Conservation (phyloP, 2,329 filamentous ascomycete genomes). For the Penicillium vulpinum region DNA sequence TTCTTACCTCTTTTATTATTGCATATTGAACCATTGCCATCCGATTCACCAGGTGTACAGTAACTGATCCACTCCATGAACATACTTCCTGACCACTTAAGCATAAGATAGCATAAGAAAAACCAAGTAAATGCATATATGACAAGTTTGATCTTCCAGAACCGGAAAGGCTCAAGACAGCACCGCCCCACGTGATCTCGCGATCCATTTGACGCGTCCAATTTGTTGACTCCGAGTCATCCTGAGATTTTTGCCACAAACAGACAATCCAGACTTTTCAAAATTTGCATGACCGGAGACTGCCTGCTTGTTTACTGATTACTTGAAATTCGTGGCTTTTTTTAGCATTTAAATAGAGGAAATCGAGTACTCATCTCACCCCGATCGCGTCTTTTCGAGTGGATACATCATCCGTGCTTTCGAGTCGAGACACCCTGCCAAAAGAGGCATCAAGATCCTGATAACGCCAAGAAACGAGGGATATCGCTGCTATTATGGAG, state of each 20-base stretch:
- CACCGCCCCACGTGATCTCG: constrained; percentile 39
- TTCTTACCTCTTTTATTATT: constrained; percentile 5
- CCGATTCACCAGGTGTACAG: not conserved
- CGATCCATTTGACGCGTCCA: constrained; percentile 38
- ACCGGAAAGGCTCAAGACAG: constrained; percentile 8
- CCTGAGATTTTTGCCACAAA: constrained; percentile 25
- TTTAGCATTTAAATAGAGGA: not conserved
- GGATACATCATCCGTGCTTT: not conserved
- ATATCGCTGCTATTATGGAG: constrained; percentile 56
- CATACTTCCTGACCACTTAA: too few species aligned
- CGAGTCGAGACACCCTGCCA: not conserved
- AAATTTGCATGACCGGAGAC: not conserved
- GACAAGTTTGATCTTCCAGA: constrained; percentile 2
- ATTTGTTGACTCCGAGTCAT: constrained; percentile 13
- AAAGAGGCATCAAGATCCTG: not conserved
- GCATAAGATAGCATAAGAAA: not conserved
- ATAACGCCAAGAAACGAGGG: too few species aligned
- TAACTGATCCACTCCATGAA: not conserved
- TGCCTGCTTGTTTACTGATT: not conserved
- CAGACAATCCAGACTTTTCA: not conserved
- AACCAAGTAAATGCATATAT: not conserved
- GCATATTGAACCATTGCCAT: not conserved
- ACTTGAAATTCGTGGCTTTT: not conserved
- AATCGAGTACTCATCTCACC: not conserved
- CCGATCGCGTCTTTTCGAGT: constrained; percentile 5